These are phyloP conservation scores for Suhomyces xylopsoci DNA, from an alignment of 805 yeast genomes.

Conservation along the genomic window DNA sequence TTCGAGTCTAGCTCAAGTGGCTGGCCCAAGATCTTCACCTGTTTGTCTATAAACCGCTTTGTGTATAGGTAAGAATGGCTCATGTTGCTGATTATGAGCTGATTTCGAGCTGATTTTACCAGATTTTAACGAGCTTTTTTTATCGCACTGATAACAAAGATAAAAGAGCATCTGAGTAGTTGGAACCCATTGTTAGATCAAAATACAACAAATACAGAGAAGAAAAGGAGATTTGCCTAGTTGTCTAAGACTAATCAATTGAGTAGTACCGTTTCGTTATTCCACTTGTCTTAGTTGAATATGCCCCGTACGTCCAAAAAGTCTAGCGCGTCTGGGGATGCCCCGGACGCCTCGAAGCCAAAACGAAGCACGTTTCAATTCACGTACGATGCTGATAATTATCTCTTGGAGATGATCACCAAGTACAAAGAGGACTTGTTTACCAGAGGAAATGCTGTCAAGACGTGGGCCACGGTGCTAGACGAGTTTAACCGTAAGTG, in stretches of 20 bases:
- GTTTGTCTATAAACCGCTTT: slow-evolving; percentile 32
- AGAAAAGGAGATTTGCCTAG: too few species aligned
- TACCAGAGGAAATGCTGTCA: slow-evolving; percentile 25
- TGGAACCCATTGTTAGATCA: neutral
- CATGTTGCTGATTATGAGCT: neutral
- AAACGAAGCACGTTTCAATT: slow-evolving; percentile 18
- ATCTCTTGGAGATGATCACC: slow-evolving; percentile 16
- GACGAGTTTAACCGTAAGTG: slow-evolving; percentile 17
- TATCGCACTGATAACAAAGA: neutral
- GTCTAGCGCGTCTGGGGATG: neutral
- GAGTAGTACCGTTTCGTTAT: too few species aligned
- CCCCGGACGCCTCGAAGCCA: neutral
- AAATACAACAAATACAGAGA: neutral
- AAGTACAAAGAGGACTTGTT: slow-evolving; percentile 19
- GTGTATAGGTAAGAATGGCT: slow-evolving; percentile 25
- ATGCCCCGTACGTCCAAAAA: neutral
- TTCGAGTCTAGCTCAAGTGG: slow-evolving; percentile 24
- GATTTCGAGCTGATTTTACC: neutral
- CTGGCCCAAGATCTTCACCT: slow-evolving; percentile 24
- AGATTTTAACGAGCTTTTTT: too few species aligned
- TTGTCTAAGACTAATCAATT: neutral
- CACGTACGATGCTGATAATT: slow-evolving; percentile 24
- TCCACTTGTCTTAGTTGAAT: too few species aligned
- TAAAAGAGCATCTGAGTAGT: neutral
- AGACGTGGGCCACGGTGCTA: slow-evolving; percentile 25